Percentiles rank a stretch among this genome's conserved stretches.
Evolutionary conservation across 78 protist genomes (phyloP).

Genomic region (Dictyostelium capitatum): DNA sequence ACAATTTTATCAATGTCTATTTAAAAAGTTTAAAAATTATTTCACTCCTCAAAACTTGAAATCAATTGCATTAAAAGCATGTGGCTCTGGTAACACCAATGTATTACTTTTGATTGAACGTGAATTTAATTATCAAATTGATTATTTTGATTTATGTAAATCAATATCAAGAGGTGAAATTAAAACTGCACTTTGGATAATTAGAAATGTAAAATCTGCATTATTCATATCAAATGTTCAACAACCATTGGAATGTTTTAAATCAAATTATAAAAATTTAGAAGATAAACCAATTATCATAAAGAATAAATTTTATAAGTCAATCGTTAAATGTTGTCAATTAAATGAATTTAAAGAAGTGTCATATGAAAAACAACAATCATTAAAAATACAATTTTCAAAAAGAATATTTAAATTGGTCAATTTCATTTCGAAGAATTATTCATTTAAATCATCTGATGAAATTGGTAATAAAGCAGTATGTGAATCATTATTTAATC

Average conservation of each 20-base stretch:
- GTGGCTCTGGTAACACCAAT: neutral
- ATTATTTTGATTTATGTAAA: neutral
- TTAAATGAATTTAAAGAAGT: too few species aligned
- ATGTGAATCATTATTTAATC: neutral
- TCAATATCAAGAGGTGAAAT: conserved; percentile 4
- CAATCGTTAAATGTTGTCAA: too few species aligned
- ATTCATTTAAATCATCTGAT: neutral
- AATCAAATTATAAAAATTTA: too few species aligned
- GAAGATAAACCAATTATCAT: too few species aligned
- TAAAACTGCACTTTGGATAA: neutral
- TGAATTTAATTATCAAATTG: neutral
- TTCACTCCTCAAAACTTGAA: neutral
- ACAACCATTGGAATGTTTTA: too few species aligned
- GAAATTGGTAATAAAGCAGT: neutral
- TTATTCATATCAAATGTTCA: too few species aligned
- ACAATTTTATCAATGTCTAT: neutral
- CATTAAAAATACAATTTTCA: too few species aligned
- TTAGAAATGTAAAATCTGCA: neutral
- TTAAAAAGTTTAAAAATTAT: neutral
- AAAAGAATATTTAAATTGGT: too few species aligned
- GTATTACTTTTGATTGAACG: neutral
- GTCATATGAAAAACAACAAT: too few species aligned
- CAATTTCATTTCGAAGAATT: neutral
- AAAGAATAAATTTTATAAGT: too few species aligned
- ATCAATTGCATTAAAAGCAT: neutral